Conservation (phyloP, 352 stramenopile genomes). For the Globisporangium radiosum region DNA sequence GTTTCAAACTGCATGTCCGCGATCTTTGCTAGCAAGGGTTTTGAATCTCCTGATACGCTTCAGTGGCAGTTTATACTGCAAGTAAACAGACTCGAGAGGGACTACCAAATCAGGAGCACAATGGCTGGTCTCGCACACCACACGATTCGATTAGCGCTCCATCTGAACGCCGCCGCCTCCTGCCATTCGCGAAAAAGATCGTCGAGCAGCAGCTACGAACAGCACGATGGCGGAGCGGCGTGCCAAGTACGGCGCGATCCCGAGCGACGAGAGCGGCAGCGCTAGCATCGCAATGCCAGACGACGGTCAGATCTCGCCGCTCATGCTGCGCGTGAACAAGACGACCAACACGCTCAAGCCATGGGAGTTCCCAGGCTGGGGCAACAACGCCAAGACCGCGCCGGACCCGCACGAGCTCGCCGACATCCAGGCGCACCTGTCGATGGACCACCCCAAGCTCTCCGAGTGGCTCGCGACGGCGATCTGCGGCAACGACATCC, state of each 20-base stretch:
- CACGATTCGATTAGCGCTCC: no score
- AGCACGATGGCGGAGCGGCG: constrained; percentile 27
- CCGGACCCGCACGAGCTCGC: constrained; percentile 58
- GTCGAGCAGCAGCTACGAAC: constrained; percentile 15
- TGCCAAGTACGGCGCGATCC: constrained; percentile 55
- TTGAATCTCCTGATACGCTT: no score
- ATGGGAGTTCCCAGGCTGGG: constrained; percentile 86
- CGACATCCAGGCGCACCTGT: constrained; percentile 72
- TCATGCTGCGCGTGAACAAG: constrained; percentile 75
- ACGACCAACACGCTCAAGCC: constrained; percentile 59
- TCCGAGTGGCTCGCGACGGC: constrained; percentile 91
- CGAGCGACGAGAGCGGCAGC: constrained; percentile 21
- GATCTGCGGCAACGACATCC: constrained; percentile 95
- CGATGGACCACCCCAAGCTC: constrained; percentile 76
- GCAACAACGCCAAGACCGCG: constrained; percentile 49
- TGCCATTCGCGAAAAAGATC: constrained; percentile 9
- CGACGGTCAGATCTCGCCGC: constrained; percentile 50
- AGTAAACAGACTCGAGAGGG: no score
- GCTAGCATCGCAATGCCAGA: constrained; percentile 19
- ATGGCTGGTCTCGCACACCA: no score
- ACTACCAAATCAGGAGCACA: no score
- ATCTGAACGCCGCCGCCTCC: no score
- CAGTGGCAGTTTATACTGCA: no score
- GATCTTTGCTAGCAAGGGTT: no score
- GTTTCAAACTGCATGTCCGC: no score